These are phyloP conservation scores for Saccharomyces jurei DNA, from an alignment of 805 yeast species.

Conservation along the genomic window DNA sequence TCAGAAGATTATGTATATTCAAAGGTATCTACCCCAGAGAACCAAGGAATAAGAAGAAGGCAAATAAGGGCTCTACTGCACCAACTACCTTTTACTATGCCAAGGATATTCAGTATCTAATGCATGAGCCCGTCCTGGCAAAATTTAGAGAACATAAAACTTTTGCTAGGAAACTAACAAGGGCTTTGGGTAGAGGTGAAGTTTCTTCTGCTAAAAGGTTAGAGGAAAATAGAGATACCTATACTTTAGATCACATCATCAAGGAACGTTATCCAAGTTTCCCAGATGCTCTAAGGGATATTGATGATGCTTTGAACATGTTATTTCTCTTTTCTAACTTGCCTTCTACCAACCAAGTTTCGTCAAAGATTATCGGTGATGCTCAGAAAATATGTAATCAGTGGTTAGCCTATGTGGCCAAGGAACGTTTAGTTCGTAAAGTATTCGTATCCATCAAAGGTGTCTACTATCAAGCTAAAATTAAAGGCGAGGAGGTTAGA, in stretches of 20 bases:
- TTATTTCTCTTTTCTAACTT: slow-evolving; percentile 84
- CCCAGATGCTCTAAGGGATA: slow-evolving; percentile 81
- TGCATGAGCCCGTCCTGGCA: slow-evolving; percentile 88
- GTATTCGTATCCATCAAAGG: slow-evolving; percentile 96
- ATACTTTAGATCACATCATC: slow-evolving; percentile 81
- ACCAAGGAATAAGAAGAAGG: slow-evolving; percentile 91
- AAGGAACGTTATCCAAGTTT: slow-evolving; percentile 95
- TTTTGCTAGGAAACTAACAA: slow-evolving; percentile 82
- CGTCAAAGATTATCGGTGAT: slow-evolving; percentile 74
- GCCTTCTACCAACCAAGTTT: slow-evolving; percentile 85
- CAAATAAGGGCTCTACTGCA: slow-evolving; percentile 95
- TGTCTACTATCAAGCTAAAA: slow-evolving; percentile 84
- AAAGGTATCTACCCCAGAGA: slow-evolving; percentile 97
- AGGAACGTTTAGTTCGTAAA: slow-evolving; percentile 71
- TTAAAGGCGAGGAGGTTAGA: slow-evolving; percentile 85
- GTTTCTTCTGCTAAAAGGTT: slow-evolving; percentile 78
- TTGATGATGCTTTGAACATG: slow-evolving; percentile 95
- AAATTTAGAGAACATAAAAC: slow-evolving; percentile 94
- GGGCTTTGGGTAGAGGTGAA: slow-evolving; percentile 88
- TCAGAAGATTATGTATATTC: slow-evolving; percentile 93
- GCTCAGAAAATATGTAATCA: slow-evolving; percentile 84
- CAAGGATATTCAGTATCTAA: slow-evolving; percentile 87
- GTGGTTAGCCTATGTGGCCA: slow-evolving; percentile 91
- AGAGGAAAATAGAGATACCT: slow-evolving; percentile 61
- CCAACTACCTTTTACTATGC: slow-evolving; percentile 89